phyloP scores from a whole-genome alignment of 106 monocot genomes.

The Dendrobium chrysotoxum region DNA sequence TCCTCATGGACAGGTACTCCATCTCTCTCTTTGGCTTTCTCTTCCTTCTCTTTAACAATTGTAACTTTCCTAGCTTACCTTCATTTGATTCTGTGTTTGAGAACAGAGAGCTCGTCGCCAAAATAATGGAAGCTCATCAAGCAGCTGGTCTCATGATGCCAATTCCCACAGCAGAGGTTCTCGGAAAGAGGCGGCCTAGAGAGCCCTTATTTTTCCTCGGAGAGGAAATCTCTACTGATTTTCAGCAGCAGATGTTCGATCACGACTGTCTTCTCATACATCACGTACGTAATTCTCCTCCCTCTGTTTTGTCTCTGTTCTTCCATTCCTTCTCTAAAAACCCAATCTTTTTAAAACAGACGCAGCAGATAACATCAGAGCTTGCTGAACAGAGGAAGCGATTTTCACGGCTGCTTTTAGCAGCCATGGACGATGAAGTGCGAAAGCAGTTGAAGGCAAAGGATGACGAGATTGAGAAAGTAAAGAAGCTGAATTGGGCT shows the following conservation, averaged over 20 bases:
- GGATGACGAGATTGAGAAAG: conserved; percentile 6
- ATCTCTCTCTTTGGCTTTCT: too few relatives aligned
- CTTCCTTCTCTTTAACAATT: background rate
- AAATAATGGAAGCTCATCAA: background rate
- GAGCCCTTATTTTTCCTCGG: conserved; percentile 12
- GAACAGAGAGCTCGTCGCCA: background rate
- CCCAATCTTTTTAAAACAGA: background rate
- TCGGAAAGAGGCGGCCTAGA: background rate
- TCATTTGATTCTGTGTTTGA: background rate
- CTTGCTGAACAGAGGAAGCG: background rate
- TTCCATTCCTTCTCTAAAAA: background rate
- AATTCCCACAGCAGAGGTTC: background rate
- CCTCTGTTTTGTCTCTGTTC: background rate
- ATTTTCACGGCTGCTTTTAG: background rate
- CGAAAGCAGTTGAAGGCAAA: conserved; percentile 1
- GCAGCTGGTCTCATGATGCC: background rate
- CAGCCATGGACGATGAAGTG: background rate
- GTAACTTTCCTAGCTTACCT: background rate
- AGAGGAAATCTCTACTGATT: background rate
- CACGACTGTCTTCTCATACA: conserved; percentile 30
- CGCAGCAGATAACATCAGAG: background rate
- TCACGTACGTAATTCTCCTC: conserved; percentile 8
- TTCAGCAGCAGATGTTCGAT: conserved; percentile 30
- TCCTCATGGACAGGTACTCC: conserved; percentile 3
- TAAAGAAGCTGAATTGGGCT: conserved; percentile 6